phyloP scores from a whole-genome alignment of 1,284 basidiomycete genomes.

The Austroboletus niveus region DNA sequence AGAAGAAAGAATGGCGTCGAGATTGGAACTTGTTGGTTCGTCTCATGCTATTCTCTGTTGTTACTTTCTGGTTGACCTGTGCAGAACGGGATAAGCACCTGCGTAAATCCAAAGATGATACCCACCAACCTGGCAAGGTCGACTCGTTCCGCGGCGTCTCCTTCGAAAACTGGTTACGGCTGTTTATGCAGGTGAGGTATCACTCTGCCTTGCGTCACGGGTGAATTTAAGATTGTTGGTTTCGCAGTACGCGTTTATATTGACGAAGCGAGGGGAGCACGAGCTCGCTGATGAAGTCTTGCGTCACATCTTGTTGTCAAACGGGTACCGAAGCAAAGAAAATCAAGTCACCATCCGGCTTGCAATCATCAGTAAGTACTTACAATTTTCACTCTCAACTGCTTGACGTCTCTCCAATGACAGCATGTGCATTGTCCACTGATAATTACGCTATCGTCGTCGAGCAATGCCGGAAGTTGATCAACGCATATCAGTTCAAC shows the following conservation, averaged over 20 bases:
- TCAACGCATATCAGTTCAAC: no score
- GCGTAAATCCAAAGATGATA: slow-evolving; percentile 38
- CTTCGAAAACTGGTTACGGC: slow-evolving; percentile 82
- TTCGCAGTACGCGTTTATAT: slow-evolving; percentile 77
- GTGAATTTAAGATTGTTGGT: neutral
- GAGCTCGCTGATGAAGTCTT: slow-evolving; percentile 78
- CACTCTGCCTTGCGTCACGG: neutral
- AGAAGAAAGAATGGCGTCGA: slow-evolving; percentile 71
- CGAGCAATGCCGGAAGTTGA: slow-evolving; percentile 70
- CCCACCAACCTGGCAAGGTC: slow-evolving; percentile 37
- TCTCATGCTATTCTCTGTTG: neutral
- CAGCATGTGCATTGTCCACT: slow-evolving; percentile 60
- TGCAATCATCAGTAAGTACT: slow-evolving; percentile 62
- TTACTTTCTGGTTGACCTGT: neutral
- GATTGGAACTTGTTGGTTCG: slow-evolving; percentile 71
- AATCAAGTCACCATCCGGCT: slow-evolving; percentile 72
- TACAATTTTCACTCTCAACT: neutral
- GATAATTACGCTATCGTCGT: slow-evolving; percentile 58
- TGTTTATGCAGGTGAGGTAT: slow-evolving; percentile 77
- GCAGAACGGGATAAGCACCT: slow-evolving; percentile 49
- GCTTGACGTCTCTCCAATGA: slow-evolving; percentile 26
- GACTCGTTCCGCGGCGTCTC: slow-evolving; percentile 78
- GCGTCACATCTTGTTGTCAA: slow-evolving; percentile 75
- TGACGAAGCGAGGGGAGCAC: slow-evolving; percentile 66
- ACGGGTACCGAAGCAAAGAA: slow-evolving; percentile 66